phyloP scores from a whole-genome alignment of 257 asterid species.

The Penstemon barbatus region DNA sequence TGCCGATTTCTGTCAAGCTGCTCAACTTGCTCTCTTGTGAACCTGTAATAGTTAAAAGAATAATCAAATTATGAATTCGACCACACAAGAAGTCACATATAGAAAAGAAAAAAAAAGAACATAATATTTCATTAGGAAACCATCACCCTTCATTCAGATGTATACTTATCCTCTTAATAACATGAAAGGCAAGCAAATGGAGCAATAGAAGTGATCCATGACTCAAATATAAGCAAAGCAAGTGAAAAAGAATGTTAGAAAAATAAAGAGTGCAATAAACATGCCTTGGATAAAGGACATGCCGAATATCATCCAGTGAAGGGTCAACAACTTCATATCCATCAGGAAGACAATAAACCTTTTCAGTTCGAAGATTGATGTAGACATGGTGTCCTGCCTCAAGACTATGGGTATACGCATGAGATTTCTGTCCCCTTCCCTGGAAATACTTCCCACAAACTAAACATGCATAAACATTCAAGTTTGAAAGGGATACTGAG shows the following conservation, averaged over 20 bases:
- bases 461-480: slow-evolving; percentile 95
- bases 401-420: slow-evolving; percentile 96
- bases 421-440: slow-evolving; percentile 96
- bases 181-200: neutral
- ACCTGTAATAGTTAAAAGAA: slow-evolving; percentile 46
- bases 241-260: neutral
- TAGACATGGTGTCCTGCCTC: slow-evolving; percentile 97
- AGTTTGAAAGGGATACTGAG: slow-evolving; percentile 90
- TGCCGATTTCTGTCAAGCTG: slow-evolving; percentile 77
- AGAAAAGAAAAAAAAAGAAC: neutral
- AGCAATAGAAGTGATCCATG: neutral
- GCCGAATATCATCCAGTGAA: slow-evolving; percentile 89
- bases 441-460: slow-evolving; percentile 97
- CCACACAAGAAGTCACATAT: neutral
- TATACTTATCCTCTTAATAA: neutral
- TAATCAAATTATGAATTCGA: slow-evolving; percentile 10
- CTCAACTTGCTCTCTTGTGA: slow-evolving; percentile 71
- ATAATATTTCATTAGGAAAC: too few relatives aligned
- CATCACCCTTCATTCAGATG: neutral
- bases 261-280: slow-evolving; percentile 17
- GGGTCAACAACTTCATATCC: slow-evolving; percentile 94
- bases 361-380: slow-evolving; percentile 92
- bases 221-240: neutral
- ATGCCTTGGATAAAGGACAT: slow-evolving; percentile 91
- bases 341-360: slow-evolving; percentile 97